Conservation (phyloP, 2,329 filamentous ascomycete genomes). For the Atkinsonella hypoxylon region DNA sequence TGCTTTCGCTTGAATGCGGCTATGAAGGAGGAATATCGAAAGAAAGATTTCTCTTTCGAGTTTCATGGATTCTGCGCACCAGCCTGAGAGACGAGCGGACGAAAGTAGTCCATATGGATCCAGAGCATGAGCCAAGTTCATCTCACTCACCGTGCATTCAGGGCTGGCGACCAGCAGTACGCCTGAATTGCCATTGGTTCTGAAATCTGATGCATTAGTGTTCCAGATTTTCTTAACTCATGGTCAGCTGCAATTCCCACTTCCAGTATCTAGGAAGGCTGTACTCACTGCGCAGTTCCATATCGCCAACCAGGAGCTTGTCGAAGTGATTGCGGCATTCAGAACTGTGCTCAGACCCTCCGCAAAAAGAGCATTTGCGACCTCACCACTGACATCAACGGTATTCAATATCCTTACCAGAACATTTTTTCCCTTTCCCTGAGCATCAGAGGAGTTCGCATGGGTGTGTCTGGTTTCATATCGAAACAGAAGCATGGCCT, state of each 20-base stretch:
- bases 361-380: conserved; percentile 10
- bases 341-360: conserved; percentile 14
- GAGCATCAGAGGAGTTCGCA: neutral
- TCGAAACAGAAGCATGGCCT: conserved; percentile 9
- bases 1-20: neutral
- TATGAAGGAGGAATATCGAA: conserved; percentile 7
- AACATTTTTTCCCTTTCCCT: neutral
- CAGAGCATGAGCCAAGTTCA: conserved; percentile 3
- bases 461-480: neutral
- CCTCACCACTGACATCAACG: conserved; percentile 10
- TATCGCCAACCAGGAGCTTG: conserved; percentile 13
- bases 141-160: conserved; percentile 13
- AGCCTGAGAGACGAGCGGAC: neutral
- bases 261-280: neutral
- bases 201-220: conserved; percentile 10
- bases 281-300: conserved; percentile 14
- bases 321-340: conserved; percentile 12
- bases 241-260: neutral
- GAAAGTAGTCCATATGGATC: conserved; percentile 6
- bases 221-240: conserved; percentile 17
- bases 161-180: conserved; percentile 17
- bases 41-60: conserved; percentile 9
- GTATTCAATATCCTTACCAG: conserved; percentile 3
- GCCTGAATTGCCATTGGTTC: conserved; percentile 9
- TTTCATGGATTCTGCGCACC: conserved; percentile 8